Evolutionary conservation across 345 rosid genomes (phyloP), one percentile per base, ranked within the genome.

Genomic region (Salix exigua): DNA sequence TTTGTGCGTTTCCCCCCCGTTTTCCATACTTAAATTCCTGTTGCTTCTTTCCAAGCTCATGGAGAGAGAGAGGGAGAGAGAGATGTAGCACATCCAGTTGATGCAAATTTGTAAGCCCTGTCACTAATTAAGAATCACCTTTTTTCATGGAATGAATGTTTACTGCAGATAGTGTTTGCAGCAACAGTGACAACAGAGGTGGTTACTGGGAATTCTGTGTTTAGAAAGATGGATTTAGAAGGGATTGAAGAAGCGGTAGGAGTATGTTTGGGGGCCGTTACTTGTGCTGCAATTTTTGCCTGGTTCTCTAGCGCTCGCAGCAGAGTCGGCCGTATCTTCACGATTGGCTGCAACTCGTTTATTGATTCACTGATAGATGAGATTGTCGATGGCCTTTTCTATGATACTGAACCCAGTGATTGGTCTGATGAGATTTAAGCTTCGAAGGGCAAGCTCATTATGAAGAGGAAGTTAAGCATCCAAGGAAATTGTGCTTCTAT

Each of bases 371-470:
- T 95, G 31, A 88, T 95, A 25, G 97, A 95, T 63, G 97, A 90
- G 78, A 88, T 95, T 75, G 85, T 95, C 1, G 97, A 95, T 63
- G 97, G 97, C n/a, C 84, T 95, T 82, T 95, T 95, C 93, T 93
- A 90, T 12, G 97, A 89, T 28, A 78, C 74, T 1, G 85, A 89
- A 61, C 79, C 79, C 33, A 84, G 74, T 72, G 97, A 91, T 65
- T 89, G 94, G 94, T 82, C 91, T 7, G 97, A 94, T 72, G 94
- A 90, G 6, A 60, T 83, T 17, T 94, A 78, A 83, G 31, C 21
- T 53, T 44, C 30, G 3, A 37, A 25, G 33, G 10, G n/a, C 2
- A 11, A 5, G 25, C 25, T 2, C 61, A 17, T 6, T n/a, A 55
- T 55, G 61, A 3, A 55, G 21, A 17, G 5, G 61, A 55, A 55